These are phyloP conservation scores for Knoxdaviesia capensis DNA, from an alignment of 2,329 filamentous ascomycete genomes.

Conservation along the genomic window DNA sequence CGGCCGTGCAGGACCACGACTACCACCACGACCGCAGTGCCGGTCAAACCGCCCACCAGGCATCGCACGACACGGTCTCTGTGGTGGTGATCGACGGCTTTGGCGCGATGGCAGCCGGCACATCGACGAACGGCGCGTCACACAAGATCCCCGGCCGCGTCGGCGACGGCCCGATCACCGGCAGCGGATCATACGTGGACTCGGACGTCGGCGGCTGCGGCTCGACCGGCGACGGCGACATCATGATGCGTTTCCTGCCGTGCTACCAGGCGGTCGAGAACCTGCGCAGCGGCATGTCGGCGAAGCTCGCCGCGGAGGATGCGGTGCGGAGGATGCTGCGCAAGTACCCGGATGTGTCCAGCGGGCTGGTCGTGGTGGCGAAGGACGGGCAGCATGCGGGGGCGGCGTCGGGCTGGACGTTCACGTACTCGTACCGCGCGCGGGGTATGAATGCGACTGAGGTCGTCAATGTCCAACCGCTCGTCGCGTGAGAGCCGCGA, in stretches of 20 bases:
- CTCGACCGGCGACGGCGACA: slow-evolving; percentile 33
- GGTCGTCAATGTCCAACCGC: slow-evolving; percentile 19
- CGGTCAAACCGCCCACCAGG: slow-evolving; percentile 6
- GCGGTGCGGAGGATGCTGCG: slow-evolving; percentile 26
- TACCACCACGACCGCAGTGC: background rate
- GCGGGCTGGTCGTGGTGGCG: slow-evolving; percentile 30
- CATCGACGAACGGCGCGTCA: slow-evolving; percentile 32
- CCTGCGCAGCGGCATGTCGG: slow-evolving; percentile 25
- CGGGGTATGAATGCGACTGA: slow-evolving; percentile 22
- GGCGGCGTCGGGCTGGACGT: slow-evolving; percentile 31
- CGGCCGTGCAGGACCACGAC: background rate
- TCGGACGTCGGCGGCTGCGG: slow-evolving; percentile 31
- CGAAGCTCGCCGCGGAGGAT: slow-evolving; percentile 27
- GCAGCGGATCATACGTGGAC: slow-evolving; percentile 34
- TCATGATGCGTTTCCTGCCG: slow-evolving; percentile 36
- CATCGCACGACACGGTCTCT: slow-evolving; percentile 32
- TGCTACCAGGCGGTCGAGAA: slow-evolving; percentile 38
- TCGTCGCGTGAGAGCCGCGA: background rate
- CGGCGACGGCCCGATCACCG: slow-evolving; percentile 32
- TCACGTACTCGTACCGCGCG: slow-evolving; percentile 30
- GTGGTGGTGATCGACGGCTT: slow-evolving; percentile 23
- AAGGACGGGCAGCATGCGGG: slow-evolving; percentile 25
- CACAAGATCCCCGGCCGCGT: slow-evolving; percentile 34
- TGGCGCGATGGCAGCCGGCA: slow-evolving; percentile 30
- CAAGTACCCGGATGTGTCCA: slow-evolving; percentile 23